A percentile compares a stretch with the other conserved stretches of the same genome.
phyloP scores from a whole-genome alignment of 2,329 filamentous ascomycete genomes.

The Aspergillus pseudoterreus region DNA sequence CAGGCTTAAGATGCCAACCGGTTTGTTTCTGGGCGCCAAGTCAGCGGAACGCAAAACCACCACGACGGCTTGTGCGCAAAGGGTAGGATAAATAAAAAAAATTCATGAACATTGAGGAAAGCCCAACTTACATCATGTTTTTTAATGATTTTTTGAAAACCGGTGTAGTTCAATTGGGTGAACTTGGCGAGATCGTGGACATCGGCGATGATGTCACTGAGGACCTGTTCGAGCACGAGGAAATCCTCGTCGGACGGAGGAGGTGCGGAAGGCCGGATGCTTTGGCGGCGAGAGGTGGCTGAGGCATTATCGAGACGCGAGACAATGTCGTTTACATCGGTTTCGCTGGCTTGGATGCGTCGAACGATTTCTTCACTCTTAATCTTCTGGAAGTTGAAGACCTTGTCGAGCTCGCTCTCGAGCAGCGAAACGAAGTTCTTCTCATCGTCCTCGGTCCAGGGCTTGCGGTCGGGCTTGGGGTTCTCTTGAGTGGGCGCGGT shows the following conservation, averaged over 20 bases:
- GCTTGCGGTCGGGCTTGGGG: constrained; percentile 50
- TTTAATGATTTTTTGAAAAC: constrained; percentile 99
- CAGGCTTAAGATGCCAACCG: constrained; percentile 84
- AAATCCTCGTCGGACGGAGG: constrained; percentile 84
- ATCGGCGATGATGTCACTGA: constrained; percentile 97
- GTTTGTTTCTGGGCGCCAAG: constrained; percentile 72
- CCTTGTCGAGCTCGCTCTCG: constrained; percentile 92
- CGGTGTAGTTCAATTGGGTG: constrained; percentile 96
- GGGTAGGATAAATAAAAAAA: background rate
- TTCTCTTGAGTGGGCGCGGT: constrained; percentile 45
- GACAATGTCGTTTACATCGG: constrained; percentile 85
- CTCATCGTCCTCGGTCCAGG: constrained; percentile 92
- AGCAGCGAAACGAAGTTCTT: constrained; percentile 80
- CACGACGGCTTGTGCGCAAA: background rate
- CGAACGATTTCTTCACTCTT: constrained; percentile 95
- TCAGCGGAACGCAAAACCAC: background rate
- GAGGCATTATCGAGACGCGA: constrained; percentile 63
- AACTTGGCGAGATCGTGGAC: constrained; percentile 98
- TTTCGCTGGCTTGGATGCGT: constrained; percentile 81
- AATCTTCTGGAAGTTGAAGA: constrained; percentile 94
- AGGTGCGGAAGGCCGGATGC: constrained; percentile 19
- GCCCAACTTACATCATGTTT: constrained; percentile 79
- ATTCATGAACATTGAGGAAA: background rate
- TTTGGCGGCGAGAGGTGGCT: constrained; percentile 25
- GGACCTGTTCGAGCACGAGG: constrained; percentile 83